These are phyloP conservation scores for Macrophomina pseudophaseolina DNA, from an alignment of 2,329 filamentous ascomycete species.

Conservation along the genomic window DNA sequence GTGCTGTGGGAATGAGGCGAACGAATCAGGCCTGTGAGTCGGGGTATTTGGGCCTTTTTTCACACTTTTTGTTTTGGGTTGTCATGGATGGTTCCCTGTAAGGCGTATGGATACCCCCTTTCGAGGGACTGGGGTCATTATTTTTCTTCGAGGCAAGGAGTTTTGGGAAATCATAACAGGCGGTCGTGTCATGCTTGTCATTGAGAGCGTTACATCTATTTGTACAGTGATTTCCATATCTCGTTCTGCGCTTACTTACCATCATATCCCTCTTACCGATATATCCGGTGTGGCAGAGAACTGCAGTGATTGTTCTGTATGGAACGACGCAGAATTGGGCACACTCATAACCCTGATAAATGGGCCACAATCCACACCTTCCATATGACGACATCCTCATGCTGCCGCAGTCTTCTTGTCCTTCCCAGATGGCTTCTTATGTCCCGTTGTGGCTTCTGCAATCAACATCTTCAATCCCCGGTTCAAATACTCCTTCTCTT, in stretches of 20 bases:
- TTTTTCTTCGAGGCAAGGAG: conserved; percentile 9
- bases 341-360: not conserved
- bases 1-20: conserved; percentile 32
- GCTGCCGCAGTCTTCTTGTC: not conserved
- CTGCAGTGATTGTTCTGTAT: not conserved
- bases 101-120: conserved; percentile 21
- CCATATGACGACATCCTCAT: not conserved
- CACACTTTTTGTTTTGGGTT: conserved; percentile 11
- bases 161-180: conserved; percentile 10
- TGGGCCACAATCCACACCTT: not conserved
- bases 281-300: not conserved
- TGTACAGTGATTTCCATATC: conserved; percentile 37
- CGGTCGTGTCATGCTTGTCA: not conserved
- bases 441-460: conserved; percentile 52
- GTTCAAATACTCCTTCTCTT: conserved; percentile 70
- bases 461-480: conserved; percentile 68
- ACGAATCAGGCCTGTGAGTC: conserved; percentile 28
- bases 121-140: not conserved
- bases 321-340: not conserved
- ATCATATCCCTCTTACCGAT: not conserved
- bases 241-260: conserved; percentile 4
- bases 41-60: not conserved
- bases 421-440: conserved; percentile 34
- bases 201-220: conserved; percentile 20
- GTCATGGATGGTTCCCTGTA: conserved; percentile 12